Conservation (phyloP, 441 rosid genomes). For the Erodium texanum region DNA sequence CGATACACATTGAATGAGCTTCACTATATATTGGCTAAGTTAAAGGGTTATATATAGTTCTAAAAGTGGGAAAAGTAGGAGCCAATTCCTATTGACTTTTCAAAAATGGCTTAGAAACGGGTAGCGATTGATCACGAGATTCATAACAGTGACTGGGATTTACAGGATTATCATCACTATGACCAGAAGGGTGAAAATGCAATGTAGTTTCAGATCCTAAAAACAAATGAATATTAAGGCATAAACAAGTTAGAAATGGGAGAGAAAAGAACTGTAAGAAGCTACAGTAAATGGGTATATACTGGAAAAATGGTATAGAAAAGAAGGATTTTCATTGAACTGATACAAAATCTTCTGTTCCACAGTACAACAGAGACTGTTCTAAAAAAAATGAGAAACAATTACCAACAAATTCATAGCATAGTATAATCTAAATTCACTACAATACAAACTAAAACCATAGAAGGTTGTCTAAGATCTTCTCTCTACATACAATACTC, state of each 20-base stretch:
- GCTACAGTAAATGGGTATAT: background rate
- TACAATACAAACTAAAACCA: background rate
- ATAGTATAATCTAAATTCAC: background rate
- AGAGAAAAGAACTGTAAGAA: background rate
- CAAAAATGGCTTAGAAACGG: background rate
- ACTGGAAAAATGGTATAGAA: background rate
- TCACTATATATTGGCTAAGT: background rate
- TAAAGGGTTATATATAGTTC: background rate
- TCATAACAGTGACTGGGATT: background rate
- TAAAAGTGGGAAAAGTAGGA: background rate
- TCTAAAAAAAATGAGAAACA: background rate
- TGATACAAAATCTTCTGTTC: background rate
- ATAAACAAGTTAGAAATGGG: background rate
- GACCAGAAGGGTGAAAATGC: background rate
- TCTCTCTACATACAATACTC: background rate
- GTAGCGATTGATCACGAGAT: background rate
- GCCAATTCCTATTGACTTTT: background rate
- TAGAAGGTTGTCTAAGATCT: background rate
- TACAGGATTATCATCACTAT: background rate
- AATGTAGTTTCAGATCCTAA: background rate
- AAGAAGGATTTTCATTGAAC: background rate
- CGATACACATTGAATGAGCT: background rate
- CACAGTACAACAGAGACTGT: background rate
- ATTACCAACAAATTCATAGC: background rate
- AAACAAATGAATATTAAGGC: background rate